Evolutionary conservation across 2,329 filamentous ascomycete genomes (phyloP).

Genomic region (Fusarium nygamai): DNA sequence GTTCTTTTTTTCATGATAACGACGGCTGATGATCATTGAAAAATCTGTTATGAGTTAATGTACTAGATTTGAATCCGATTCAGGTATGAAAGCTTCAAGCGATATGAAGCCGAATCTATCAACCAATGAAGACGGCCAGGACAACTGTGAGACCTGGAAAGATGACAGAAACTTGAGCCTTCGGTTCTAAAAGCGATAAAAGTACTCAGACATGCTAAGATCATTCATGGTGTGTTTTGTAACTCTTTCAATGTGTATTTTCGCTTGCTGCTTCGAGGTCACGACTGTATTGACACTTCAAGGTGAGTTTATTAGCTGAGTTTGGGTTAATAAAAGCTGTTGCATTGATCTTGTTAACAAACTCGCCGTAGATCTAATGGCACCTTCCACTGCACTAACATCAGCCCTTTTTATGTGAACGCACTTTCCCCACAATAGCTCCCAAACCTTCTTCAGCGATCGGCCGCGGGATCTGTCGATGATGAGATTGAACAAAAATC

Average conservation of each 20-base stretch:
- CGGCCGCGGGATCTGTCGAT: slow-evolving; percentile 29
- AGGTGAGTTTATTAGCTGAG: background rate
- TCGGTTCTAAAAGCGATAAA: background rate
- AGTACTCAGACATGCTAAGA: background rate
- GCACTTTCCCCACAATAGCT: slow-evolving; percentile 15
- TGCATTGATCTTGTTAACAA: background rate
- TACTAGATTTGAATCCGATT: background rate
- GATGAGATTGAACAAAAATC: slow-evolving; percentile 12
- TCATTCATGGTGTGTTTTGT: background rate
- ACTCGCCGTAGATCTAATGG: background rate
- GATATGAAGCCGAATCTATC: background rate
- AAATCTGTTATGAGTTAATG: background rate
- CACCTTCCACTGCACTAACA: slow-evolving; percentile 14
- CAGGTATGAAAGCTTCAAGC: background rate
- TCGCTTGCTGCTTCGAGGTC: background rate
- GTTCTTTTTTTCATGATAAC: slow-evolving; percentile 21
- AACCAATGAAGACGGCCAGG: background rate
- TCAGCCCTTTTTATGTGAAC: background rate
- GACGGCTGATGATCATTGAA: slow-evolving; percentile 9
- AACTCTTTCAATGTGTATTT: background rate
- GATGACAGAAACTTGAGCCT: background rate
- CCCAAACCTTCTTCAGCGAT: slow-evolving; percentile 14
- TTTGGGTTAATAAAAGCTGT: background rate
- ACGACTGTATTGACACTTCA: background rate
- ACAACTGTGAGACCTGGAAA: background rate